phyloP scores from a whole-genome alignment of 1,139 yeast genomes.

The Pneumocystis wakefieldiae region DNA sequence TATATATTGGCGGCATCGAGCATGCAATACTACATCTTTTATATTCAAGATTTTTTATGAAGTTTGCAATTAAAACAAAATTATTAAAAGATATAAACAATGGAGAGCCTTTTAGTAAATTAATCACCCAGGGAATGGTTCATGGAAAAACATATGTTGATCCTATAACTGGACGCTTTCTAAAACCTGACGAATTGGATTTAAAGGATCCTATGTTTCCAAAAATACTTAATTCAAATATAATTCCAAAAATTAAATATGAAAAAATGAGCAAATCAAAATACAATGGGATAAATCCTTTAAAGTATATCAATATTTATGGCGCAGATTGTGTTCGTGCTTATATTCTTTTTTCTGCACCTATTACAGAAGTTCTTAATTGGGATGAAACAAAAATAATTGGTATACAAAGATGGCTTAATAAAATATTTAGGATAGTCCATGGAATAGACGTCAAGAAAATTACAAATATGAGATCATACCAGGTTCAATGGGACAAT shows the following conservation, averaged over 20 bases:
- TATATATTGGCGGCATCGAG: conserved; percentile 88
- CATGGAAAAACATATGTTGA: conserved; percentile 74
- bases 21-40: conserved; percentile 86
- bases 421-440: conserved; percentile 34
- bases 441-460: conserved; percentile 4
- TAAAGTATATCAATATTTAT: conserved; percentile 52
- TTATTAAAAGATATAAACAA: conserved; percentile 29
- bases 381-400: conserved; percentile 85
- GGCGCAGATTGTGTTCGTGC: conserved; percentile 96
- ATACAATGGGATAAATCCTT: conserved; percentile 86
- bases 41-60: conserved; percentile 70
- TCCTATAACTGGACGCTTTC: conserved; percentile 55
- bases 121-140: conserved; percentile 96
- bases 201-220: conserved; percentile 24
- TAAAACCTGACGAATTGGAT: conserved; percentile 63
- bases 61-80: conserved; percentile 48
- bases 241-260: conserved; percentile 39
- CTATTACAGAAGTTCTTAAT: conserved; percentile 59
- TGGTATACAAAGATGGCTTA: conserved; percentile 79
- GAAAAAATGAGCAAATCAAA: conserved; percentile 97
- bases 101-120: conserved; percentile 66
- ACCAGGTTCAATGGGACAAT: background rate
- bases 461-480: background rate
- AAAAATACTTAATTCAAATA: conserved; percentile 36
- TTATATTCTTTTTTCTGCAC: conserved; percentile 86